Conservation (phyloP, 441 rosid genomes). For the Populus hybrid region DNA sequence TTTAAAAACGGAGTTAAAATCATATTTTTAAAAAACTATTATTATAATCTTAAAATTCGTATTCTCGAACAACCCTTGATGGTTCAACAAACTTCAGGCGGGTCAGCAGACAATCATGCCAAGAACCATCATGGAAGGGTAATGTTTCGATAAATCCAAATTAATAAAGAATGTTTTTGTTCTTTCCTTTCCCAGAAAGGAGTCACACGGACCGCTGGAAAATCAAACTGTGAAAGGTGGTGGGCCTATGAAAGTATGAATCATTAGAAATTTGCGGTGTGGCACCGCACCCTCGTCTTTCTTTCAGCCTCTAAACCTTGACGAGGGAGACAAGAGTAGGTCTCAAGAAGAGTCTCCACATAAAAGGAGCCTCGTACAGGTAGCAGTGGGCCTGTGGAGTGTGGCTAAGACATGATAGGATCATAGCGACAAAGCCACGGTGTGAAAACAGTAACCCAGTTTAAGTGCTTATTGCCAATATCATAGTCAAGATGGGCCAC, state of each 20-base stretch:
- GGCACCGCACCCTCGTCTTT: constrained; percentile 10
- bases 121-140: constrained; percentile 26
- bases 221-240: constrained; percentile 29
- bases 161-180: constrained; percentile 2
- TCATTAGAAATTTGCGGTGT: constrained; percentile 25
- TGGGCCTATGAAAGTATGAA: constrained; percentile 28
- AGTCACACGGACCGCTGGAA: constrained; percentile 22
- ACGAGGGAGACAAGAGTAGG: constrained; percentile 14
- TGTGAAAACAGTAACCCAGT: background rate
- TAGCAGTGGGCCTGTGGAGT: constrained; percentile 8
- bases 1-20: no score
- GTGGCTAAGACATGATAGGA: background rate
- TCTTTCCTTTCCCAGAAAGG: constrained; percentile 9
- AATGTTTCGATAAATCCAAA: constrained; percentile 20
- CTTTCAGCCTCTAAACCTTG: constrained; percentile 17
- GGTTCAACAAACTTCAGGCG: background rate
- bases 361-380: background rate
- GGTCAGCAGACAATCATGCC: constrained; percentile 15
- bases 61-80: no score
- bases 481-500: constrained; percentile 2
- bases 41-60: no score
- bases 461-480: background rate
- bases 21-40: no score
- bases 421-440: background rate
- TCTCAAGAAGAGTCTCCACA: constrained; percentile 13